Percentiles rank a stretch among this genome's conserved stretches.
Conservation (phyloP, 768 basidiomycete species). For the Podaxis sp. region DNA sequence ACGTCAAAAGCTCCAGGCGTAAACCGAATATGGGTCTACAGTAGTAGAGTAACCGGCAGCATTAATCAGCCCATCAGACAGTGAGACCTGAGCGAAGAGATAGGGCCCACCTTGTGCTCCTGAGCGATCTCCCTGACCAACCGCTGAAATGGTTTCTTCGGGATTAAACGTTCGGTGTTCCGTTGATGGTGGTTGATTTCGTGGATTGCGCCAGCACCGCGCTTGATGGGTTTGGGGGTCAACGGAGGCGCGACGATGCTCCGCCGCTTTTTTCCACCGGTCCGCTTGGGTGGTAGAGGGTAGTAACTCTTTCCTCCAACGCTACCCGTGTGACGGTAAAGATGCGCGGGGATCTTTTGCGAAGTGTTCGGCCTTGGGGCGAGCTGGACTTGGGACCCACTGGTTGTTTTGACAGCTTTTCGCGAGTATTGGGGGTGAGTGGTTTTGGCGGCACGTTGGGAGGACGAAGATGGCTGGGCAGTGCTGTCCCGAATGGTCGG, state of each 20-base stretch:
- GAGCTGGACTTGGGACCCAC: background rate
- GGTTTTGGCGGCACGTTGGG: background rate
- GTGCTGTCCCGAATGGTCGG: background rate
- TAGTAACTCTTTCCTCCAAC: background rate
- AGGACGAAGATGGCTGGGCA: background rate
- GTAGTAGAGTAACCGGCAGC: background rate
- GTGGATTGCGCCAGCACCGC: slow-evolving; percentile 84
- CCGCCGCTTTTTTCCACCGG: background rate
- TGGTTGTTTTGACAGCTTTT: background rate
- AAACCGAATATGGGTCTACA: slow-evolving; percentile 77
- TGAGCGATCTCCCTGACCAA: slow-evolving; percentile 88
- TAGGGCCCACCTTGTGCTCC: slow-evolving; percentile 70
- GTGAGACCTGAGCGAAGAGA: background rate
- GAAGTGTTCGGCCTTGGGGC: background rate
- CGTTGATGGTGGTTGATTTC: slow-evolving; percentile 89
- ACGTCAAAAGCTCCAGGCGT: slow-evolving; percentile 89
- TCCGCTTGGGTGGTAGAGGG: background rate
- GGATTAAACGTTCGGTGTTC: slow-evolving; percentile 81
- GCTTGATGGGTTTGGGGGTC: slow-evolving; percentile 24
- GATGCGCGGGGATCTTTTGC: background rate
- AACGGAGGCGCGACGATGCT: background rate
- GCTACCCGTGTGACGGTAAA: background rate
- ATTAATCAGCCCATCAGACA: background rate
- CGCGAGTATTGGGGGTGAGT: background rate
- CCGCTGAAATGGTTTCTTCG: slow-evolving; percentile 88